A percentile compares a stretch with the other conserved stretches of the same genome.
Evolutionary conservation across 768 basidiomycete genomes (phyloP).

Genomic region (Gymnopilus dilepis): DNA sequence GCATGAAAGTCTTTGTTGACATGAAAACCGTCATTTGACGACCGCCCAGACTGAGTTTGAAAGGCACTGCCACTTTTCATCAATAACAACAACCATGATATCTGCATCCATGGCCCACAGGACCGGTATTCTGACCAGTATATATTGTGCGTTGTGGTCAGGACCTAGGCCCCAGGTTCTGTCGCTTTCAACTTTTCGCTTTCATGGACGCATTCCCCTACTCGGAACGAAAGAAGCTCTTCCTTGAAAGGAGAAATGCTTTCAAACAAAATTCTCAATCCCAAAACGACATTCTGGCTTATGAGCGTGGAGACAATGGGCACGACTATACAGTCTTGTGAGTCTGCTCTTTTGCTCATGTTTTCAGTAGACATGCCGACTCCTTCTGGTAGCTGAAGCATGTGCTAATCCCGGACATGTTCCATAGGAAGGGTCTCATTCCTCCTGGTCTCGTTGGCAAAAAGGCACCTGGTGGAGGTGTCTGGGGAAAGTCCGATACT

Average conservation of each 20-base stretch:
- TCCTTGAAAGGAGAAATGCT: constrained; percentile 5
- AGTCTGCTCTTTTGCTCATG: neutral
- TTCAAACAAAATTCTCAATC: constrained; percentile 9
- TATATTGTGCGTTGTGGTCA: neutral
- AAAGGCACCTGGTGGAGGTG: neutral
- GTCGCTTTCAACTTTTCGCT: neutral
- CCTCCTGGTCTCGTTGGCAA: constrained; percentile 8
- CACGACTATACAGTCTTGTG: constrained; percentile 17
- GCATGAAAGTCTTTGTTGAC: no score
- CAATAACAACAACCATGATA: neutral
- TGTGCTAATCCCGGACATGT: neutral
- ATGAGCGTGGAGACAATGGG: constrained; percentile 3
- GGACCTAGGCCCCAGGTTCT: neutral
- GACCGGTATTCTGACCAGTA: neutral
- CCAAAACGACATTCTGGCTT: constrained; percentile 9
- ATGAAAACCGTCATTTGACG: neutral
- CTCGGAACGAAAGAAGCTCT: constrained; percentile 7
- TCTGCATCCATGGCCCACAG: neutral
- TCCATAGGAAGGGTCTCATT: constrained; percentile 15
- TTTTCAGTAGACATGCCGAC: neutral
- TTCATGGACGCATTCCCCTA: neutral
- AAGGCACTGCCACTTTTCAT: constrained; percentile 3
- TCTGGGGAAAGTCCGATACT: constrained; percentile 15
- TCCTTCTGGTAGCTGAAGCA: neutral
- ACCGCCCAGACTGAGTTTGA: neutral